These are phyloP conservation scores for Dactylellina sp. DNA, from an alignment of 2,329 filamentous ascomycete genomes.

Conservation along the genomic window DNA sequence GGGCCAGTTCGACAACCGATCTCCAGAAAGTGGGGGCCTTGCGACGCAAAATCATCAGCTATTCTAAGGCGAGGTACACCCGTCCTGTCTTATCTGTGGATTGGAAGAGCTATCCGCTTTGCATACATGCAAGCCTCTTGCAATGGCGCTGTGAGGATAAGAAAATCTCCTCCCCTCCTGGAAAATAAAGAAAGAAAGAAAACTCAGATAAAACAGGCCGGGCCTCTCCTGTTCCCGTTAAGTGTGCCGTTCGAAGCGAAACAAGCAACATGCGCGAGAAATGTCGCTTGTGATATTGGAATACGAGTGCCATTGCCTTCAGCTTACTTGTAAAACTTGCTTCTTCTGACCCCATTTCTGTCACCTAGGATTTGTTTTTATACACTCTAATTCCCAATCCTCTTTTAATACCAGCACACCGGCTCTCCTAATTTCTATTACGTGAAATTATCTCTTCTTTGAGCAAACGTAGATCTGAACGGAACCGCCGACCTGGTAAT, in stretches of 20 bases:
- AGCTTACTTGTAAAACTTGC: neutral
- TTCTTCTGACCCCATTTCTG: conserved; percentile 1
- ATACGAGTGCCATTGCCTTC: neutral
- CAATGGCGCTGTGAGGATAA: neutral
- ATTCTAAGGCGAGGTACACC: neutral
- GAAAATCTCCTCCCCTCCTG: no score
- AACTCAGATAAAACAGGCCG: neutral
- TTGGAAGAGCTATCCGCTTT: neutral
- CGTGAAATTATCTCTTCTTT: conserved; percentile 19
- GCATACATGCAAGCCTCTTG: neutral
- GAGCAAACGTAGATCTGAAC: neutral
- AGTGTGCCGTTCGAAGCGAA: neutral
- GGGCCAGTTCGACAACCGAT: conserved; percentile 11
- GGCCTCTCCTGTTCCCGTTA: neutral
- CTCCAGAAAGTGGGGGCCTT: conserved; percentile 15
- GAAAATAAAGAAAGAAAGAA: neutral
- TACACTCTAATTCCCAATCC: conserved; percentile 5
- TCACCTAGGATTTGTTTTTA: neutral
- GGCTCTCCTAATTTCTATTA: conserved; percentile 16
- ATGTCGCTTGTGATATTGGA: neutral
- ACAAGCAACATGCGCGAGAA: neutral
- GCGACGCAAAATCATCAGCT: neutral
- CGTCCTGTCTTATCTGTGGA: conserved; percentile 11
- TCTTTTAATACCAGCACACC: neutral
- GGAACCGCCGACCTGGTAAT: conserved; percentile 19